Conservation (phyloP, 2,329 filamentous ascomycete species). For the Phialophora verrucosa region DNA sequence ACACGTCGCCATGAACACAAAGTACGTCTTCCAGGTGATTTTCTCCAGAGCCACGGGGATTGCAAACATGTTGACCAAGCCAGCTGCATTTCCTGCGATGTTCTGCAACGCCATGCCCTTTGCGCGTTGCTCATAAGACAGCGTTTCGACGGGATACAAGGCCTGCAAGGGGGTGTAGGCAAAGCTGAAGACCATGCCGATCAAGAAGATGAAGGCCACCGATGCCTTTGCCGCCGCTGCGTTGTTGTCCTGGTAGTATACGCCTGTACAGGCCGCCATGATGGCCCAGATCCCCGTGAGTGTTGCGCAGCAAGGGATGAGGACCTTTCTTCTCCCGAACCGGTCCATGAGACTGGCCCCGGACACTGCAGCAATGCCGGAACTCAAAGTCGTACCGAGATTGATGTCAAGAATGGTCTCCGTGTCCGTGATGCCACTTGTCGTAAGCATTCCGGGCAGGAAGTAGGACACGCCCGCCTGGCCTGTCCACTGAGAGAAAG, state of each 20-base stretch:
- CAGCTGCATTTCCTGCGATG: not conserved
- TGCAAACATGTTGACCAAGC: constrained; percentile 56
- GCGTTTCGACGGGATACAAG: constrained; percentile 60
- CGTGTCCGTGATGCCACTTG: constrained; percentile 45
- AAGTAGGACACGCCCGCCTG: constrained; percentile 44
- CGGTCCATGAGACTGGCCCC: constrained; percentile 53
- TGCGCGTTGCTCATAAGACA: constrained; percentile 59
- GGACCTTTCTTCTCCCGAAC: constrained; percentile 31
- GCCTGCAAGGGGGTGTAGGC: constrained; percentile 52
- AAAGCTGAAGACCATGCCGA: constrained; percentile 59
- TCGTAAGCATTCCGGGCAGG: constrained; percentile 45
- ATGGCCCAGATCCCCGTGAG: not conserved
- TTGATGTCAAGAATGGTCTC: constrained; percentile 49
- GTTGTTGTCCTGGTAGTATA: constrained; percentile 38
- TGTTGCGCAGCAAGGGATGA: constrained; percentile 36
- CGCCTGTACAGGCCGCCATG: constrained; percentile 38
- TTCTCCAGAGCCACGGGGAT: constrained; percentile 55
- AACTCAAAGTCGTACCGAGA: constrained; percentile 51
- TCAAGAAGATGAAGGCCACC: constrained; percentile 60
- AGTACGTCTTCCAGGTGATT: constrained; percentile 61
- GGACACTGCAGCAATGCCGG: constrained; percentile 51
- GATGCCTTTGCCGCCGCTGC: constrained; percentile 47
- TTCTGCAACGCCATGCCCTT: constrained; percentile 50
- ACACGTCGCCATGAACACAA: constrained; percentile 50
- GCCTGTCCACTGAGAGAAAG: not conserved